Percentiles rank a stretch among this genome's conserved stretches.
These are phyloP conservation scores for Eutypella sp. DNA, from an alignment of 2,329 filamentous ascomycete species.

Conservation along the genomic window DNA sequence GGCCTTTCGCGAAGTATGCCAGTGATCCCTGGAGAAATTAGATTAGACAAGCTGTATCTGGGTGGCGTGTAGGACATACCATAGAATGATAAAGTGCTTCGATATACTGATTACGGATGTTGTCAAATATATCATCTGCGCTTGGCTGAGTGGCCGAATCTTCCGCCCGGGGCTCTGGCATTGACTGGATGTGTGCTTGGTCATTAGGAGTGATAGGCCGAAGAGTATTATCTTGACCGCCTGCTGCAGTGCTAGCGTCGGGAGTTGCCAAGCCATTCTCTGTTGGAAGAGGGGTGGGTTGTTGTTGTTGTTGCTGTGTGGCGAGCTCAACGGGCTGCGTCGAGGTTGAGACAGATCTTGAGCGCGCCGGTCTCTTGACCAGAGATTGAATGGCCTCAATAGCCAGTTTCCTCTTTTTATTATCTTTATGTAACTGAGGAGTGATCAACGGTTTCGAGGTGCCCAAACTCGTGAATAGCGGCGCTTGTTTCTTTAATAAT, in stretches of 20 bases:
- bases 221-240: constrained; percentile 2
- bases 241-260: constrained; percentile 3
- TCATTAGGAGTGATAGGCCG: background rate
- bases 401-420: constrained; percentile 52
- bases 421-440: constrained; percentile 42
- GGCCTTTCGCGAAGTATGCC: constrained; percentile 80
- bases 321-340: constrained; percentile 8
- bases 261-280: constrained; percentile 4
- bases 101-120: constrained; percentile 53
- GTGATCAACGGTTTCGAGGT: constrained; percentile 31
- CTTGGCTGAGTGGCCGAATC: constrained; percentile 32
- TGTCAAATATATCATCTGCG: constrained; percentile 51
- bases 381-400: constrained; percentile 61
- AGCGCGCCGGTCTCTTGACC: constrained; percentile 47
- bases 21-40: constrained; percentile 58
- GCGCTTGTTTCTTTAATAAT: constrained; percentile 25
- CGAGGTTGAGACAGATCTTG: constrained; percentile 36
- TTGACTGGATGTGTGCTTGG: constrained; percentile 7
- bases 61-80: no score
- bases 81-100: constrained; percentile 59
- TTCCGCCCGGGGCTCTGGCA: constrained; percentile 8
- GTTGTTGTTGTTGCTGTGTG: no score
- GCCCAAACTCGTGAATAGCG: constrained; percentile 17
- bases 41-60: constrained; percentile 13
- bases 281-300: constrained; percentile 8